Evolutionary conservation across 2,329 filamentous ascomycete species (phyloP), one percentile per base, ranked within the genome.

Genomic region (Fusarium penzigii): DNA sequence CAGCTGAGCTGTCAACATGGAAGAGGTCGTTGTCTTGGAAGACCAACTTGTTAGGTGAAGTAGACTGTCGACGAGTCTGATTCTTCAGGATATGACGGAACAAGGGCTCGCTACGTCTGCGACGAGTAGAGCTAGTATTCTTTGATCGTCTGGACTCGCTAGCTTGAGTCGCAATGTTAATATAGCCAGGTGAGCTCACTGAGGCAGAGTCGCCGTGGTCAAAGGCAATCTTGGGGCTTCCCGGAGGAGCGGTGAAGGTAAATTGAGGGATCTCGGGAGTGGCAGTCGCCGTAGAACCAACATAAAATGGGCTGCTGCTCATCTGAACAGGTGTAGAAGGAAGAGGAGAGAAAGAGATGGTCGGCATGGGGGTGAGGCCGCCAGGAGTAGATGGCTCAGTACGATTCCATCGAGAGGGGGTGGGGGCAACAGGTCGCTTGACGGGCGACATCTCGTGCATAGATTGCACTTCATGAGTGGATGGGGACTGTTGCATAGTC

Each of bases 91-190:
- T 56, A 45, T 58, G 64, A 34, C 65, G 66, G n/a, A 69, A 43
- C 17, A 72, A 58, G 20, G 70, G 70, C 51, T 73, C 70, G 42
- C 70, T 73, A 32, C 62, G 67, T 34, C 70, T 60, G n/a, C 69
- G 68, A 12, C 59, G 59, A 10, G 53, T 51, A 17, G 59, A 51
- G 36, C 60, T 67, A 17, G 60, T 46, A 25, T 56, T 59, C 48
- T 55, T 53, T 17, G 62, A 62, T n/a, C 64, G 58, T 17, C 56
- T 54, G 20, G 61, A 54, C 38, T 64, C 58, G 2, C 49, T 58
- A 2, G 52, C 48, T n/a, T 62, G 49, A 17, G 52, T 44, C 11
- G 61, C 56, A 11, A 40, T 32, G 20, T 63, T 63, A 38, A 70
- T 54, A 66, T 67, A 70, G 17, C 66, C 63, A 29, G 60, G 57